These are phyloP conservation scores for Aciculosporium take DNA, from an alignment of 2,329 filamentous ascomycete genomes.

Conservation along the genomic window DNA sequence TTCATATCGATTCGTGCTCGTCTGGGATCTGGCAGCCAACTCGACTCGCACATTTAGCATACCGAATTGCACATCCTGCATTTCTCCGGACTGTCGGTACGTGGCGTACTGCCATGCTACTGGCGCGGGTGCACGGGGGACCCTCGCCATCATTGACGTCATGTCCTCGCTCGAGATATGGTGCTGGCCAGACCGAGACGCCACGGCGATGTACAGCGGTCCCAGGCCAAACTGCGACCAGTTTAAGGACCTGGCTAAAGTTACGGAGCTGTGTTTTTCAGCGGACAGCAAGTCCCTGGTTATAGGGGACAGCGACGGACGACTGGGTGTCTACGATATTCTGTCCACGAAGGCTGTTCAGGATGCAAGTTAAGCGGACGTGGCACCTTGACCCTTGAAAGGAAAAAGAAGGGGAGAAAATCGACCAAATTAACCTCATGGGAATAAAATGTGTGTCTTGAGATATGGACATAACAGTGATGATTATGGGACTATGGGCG, in stretches of 20 bases:
- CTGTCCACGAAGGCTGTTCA: constrained; percentile 10
- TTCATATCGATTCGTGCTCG: constrained; percentile 20
- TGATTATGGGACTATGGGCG: no score
- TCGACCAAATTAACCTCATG: no score
- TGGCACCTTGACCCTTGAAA: not conserved
- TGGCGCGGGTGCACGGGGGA: constrained; percentile 19
- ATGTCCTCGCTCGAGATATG: constrained; percentile 22
- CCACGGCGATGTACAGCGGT: constrained; percentile 11
- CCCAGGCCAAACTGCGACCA: constrained; percentile 15
- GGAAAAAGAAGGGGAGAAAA: no score
- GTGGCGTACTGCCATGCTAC: constrained; percentile 25
- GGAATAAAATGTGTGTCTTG: no score
- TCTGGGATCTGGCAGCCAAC: constrained; percentile 25
- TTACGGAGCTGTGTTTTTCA: constrained; percentile 25
- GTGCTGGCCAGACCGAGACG: constrained; percentile 23
- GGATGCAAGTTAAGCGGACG: not conserved
- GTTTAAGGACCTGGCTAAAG: constrained; percentile 19
- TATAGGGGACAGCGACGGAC: constrained; percentile 21
- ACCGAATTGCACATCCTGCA: constrained; percentile 23
- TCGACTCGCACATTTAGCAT: constrained; percentile 25
- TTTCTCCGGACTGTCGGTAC: constrained; percentile 26
- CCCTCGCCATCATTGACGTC: constrained; percentile 23
- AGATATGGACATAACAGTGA: no score
- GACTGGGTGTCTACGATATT: constrained; percentile 23
- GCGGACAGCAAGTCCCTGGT: constrained; percentile 22